Conservation (phyloP, 2,329 filamentous ascomycete species). For the Aaosphaeria pasadenensis region DNA sequence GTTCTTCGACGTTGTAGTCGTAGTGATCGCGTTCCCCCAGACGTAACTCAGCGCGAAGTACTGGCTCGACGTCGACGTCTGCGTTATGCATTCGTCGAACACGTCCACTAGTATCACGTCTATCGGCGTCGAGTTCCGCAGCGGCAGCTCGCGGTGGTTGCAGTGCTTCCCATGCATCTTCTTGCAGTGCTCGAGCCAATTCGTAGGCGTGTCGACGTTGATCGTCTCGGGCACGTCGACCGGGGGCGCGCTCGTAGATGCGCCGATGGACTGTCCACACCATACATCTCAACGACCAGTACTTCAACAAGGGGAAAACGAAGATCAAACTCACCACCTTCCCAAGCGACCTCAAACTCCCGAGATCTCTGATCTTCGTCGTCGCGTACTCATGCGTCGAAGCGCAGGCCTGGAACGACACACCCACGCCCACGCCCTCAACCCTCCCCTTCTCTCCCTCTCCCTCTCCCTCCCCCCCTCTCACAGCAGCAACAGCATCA, state of each 20-base stretch:
- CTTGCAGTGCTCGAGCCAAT: neutral
- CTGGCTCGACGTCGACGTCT: neutral
- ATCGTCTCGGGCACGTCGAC: neutral
- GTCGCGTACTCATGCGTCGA: no score
- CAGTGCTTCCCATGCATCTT: neutral
- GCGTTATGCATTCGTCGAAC: neutral
- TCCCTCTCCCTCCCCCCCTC: neutral
- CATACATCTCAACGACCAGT: no score
- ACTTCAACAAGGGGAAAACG: no score
- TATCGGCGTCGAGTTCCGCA: neutral
- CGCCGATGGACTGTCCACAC: no score
- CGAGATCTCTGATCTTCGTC: no score
- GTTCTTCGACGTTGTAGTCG: neutral
- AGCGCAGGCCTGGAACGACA: neutral
- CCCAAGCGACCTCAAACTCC: no score
- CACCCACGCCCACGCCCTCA: neutral
- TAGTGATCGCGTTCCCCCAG: neutral
- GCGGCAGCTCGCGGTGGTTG: neutral
- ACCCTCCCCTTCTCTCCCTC: neutral
- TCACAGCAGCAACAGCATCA: neutral
- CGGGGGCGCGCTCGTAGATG: neutral
- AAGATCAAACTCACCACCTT: no score
- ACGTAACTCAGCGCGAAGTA: constrained; percentile 3
- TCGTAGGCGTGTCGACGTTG: neutral
- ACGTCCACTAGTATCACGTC: neutral